These are phyloP conservation scores for Saitozyma podzolica DNA, from an alignment of 768 basidiomycete genomes.

Conservation along the genomic window DNA sequence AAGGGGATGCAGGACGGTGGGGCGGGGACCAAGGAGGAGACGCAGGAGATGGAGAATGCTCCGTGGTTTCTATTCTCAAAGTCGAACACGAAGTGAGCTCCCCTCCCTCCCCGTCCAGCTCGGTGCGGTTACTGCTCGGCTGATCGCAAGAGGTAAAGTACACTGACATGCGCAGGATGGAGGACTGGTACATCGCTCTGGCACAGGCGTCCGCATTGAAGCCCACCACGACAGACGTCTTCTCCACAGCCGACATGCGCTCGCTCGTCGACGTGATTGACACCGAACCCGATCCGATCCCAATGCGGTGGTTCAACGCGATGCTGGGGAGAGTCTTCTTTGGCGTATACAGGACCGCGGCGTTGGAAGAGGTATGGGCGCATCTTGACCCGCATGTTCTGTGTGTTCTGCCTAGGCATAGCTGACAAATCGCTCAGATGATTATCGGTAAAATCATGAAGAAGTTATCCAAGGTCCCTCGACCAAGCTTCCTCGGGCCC, in stretches of 20 bases:
- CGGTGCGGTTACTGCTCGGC: no score
- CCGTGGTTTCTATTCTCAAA: conserved; percentile 95
- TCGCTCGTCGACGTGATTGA: conserved; percentile 80
- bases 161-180: conserved; percentile 61
- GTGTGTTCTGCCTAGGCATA: neutral
- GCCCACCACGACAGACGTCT: conserved; percentile 60
- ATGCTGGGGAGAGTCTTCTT: conserved; percentile 90
- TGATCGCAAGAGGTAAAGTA: neutral
- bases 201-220: conserved; percentile 60
- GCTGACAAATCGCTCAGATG: conserved; percentile 53
- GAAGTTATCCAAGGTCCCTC: conserved; percentile 88
- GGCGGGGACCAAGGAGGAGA: conserved; percentile 55
- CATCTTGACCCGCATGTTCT: neutral
- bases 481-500: conserved; percentile 79
- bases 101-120: neutral
- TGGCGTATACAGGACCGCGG: conserved; percentile 80
- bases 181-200: conserved; percentile 73
- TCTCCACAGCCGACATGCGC: conserved; percentile 75
- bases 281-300: conserved; percentile 90
- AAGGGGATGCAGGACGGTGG: conserved; percentile 53
- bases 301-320: conserved; percentile 96
- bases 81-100: conserved; percentile 57
- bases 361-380: conserved; percentile 61
- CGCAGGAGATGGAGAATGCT: conserved; percentile 54
- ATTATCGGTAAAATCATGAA: conserved; percentile 89